Evolutionary conservation across 305 asterid species (phyloP).

Genomic region (Solanum hybrid): DNA sequence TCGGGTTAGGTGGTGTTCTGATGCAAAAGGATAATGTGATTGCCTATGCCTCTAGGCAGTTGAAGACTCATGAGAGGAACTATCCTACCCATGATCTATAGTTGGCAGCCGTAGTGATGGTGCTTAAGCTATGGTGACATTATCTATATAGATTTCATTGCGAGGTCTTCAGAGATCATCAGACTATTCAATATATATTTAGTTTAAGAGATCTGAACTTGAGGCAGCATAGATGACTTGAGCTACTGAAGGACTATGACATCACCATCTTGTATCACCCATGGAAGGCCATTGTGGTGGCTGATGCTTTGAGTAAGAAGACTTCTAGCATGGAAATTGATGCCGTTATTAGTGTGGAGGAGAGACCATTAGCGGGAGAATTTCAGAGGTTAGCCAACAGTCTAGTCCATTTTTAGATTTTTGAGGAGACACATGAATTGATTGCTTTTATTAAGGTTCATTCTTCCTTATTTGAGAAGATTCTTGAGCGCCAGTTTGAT

Average conservation of each 20-base stretch:
- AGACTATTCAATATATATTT: no score
- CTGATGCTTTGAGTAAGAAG: not conserved
- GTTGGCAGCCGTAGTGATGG: not conserved
- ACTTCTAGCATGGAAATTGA: not conserved
- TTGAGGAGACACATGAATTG: not conserved
- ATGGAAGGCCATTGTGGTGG: not conserved
- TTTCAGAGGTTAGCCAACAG: not conserved
- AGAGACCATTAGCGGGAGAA: not conserved
- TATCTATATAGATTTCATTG: not conserved
- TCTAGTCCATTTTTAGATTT: not conserved
- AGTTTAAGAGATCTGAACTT: not conserved
- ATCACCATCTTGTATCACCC: not conserved
- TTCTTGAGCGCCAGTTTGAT: not conserved
- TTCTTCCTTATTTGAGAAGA: not conserved
- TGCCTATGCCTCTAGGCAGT: no score
- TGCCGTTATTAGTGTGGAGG: not conserved
- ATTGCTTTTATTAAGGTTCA: not conserved
- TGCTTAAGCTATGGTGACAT: not conserved
- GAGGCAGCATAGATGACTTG: not conserved
- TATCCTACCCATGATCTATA: not conserved
- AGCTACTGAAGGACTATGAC: not conserved
- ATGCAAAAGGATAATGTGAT: no score
- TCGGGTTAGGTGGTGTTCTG: no score
- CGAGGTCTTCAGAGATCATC: not conserved
- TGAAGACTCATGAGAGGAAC: no score